Conservation (phyloP, 2,329 filamentous ascomycete species). For the Penicillium sp. region DNA sequence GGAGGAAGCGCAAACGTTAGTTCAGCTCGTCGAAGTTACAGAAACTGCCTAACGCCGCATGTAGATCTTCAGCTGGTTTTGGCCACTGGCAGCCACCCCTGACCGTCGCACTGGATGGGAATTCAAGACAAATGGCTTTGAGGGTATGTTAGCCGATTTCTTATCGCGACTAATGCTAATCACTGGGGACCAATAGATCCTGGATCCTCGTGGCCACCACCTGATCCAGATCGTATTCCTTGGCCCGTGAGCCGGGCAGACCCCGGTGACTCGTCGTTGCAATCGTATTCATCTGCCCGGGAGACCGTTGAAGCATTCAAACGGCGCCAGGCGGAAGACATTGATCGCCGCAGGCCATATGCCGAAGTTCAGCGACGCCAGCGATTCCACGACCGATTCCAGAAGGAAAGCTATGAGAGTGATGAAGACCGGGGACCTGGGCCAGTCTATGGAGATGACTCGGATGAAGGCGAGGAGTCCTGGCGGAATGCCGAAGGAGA, state of each 20-base stretch:
- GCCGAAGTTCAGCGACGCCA: conserved; percentile 38
- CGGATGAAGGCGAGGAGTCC: conserved; percentile 56
- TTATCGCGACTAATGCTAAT: not conserved
- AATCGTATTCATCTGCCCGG: conserved; percentile 33
- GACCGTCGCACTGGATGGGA: conserved; percentile 46
- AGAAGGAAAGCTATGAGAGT: conserved; percentile 18
- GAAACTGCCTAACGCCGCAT: conserved; percentile 3
- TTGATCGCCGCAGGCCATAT: conserved; percentile 43
- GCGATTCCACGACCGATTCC: conserved; percentile 43
- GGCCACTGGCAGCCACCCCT: conserved; percentile 58
- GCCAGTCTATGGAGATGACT: conserved; percentile 20
- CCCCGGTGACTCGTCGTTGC: conserved; percentile 26
- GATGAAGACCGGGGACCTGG: conserved; percentile 20
- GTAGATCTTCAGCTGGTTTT: conserved; percentile 58
- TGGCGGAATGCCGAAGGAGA: conserved; percentile 66
- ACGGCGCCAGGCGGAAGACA: conserved; percentile 54
- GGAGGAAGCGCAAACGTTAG: conserved; percentile 51
- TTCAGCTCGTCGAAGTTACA: not conserved
- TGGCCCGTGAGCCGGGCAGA: conserved; percentile 26
- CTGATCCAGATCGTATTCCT: conserved; percentile 52
- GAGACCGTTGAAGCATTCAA: conserved; percentile 56
- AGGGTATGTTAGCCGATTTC: conserved; percentile 41
- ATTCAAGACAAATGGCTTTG: conserved; percentile 63
- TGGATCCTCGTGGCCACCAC: conserved; percentile 47
- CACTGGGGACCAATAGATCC: conserved; percentile 27